Conservation (phyloP, 768 basidiomycete genomes). For the Galerina sulciceps region DNA sequence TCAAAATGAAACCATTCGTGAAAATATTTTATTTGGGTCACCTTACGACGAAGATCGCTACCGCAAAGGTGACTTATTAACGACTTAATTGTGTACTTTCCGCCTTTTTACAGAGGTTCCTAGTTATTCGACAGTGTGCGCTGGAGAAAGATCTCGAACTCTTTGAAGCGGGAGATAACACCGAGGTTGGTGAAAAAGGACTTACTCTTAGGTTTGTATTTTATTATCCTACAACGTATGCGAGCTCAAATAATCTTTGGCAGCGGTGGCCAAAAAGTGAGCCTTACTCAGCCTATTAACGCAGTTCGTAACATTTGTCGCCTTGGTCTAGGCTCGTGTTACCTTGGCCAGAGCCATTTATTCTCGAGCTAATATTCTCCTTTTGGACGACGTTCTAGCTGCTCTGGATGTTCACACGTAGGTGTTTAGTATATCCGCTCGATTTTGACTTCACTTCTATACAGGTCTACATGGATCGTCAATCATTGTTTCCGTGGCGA, state of each 20-base stretch:
- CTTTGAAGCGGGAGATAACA: conserved; percentile 8
- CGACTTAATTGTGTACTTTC: not conserved
- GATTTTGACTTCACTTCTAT: not conserved
- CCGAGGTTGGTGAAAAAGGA: conserved; percentile 7
- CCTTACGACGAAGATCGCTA: conserved; percentile 28
- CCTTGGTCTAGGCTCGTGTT: conserved; percentile 40
- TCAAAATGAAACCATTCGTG: conserved; percentile 72
- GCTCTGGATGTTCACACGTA: conserved; percentile 52
- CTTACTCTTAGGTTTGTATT: conserved; percentile 3
- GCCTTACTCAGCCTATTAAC: no score
- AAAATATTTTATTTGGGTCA: conserved; percentile 67
- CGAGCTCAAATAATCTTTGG: not conserved
- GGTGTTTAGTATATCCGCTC: conserved; percentile 2
- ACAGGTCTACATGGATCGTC: conserved; percentile 78
- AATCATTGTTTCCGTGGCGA: conserved; percentile 77
- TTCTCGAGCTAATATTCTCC: conserved; percentile 56
- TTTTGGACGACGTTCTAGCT: conserved; percentile 75
- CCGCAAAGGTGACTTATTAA: not conserved
- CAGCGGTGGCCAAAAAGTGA: conserved; percentile 45
- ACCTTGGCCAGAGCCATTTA: conserved; percentile 49
- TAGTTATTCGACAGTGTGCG: not conserved
- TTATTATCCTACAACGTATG: not conserved
- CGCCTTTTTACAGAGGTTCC: not conserved
- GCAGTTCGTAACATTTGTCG: no score
- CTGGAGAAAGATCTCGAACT: conserved; percentile 1